Conservation (phyloP, 306 rosid genomes). For the Sesbania bispinosa region DNA sequence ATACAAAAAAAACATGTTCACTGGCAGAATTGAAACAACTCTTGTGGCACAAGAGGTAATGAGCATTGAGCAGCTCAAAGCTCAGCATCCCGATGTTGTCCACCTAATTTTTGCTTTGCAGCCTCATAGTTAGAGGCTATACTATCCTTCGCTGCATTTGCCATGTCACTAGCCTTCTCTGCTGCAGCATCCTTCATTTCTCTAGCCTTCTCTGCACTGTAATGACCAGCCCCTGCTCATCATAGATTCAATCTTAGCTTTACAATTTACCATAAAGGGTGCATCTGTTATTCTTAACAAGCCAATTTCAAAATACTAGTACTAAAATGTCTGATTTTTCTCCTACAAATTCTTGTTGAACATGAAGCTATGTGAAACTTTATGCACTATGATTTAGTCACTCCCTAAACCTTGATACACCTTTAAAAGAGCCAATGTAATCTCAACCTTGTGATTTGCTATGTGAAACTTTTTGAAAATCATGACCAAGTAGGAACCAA, state of each 20-base stretch:
- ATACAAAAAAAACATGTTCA: background rate
- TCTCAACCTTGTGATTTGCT: background rate
- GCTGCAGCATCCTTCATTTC: conserved; percentile 34
- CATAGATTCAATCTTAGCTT: background rate
- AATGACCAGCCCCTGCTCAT: conserved; percentile 48
- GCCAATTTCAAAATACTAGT: background rate
- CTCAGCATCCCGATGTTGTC: conserved; percentile 47
- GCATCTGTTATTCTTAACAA: background rate
- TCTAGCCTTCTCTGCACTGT: conserved; percentile 42
- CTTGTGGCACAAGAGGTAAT: background rate
- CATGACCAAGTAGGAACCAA: background rate
- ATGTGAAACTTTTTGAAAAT: background rate
- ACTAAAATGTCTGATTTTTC: background rate
- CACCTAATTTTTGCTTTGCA: conserved; percentile 38
- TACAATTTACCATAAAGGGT: too few species aligned
- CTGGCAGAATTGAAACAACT: conserved; percentile 4
- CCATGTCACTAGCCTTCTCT: conserved; percentile 32
- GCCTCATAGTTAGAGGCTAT: conserved; percentile 27
- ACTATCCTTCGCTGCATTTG: conserved; percentile 32
- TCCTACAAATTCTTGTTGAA: background rate
- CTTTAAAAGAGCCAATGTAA: background rate
- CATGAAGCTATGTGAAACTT: background rate
- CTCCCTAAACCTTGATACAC: too few species aligned
- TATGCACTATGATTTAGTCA: background rate
- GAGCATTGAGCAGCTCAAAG: conserved; percentile 33